These are phyloP conservation scores for Lactifluus volemus DNA, from an alignment of 768 basidiomycete species.

Conservation along the genomic window DNA sequence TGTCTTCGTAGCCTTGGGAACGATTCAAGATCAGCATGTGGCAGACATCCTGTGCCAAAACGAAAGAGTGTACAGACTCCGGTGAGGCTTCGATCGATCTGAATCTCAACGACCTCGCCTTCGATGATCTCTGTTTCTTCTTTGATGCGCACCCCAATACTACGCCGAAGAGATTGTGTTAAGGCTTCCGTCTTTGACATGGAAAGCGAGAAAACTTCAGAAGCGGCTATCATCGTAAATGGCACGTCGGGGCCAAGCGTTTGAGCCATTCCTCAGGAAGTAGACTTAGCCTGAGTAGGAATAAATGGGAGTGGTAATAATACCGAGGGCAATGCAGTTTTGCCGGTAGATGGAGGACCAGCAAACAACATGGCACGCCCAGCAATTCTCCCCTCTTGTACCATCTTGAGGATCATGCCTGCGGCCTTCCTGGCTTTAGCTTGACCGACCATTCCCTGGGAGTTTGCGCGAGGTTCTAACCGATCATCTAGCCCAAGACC, in stretches of 20 bases:
- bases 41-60: neutral
- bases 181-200: slow-evolving; percentile 99
- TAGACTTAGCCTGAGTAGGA: neutral
- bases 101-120: slow-evolving; percentile 97
- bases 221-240: slow-evolving; percentile 95
- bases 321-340: slow-evolving; percentile 95
- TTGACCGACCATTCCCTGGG: slow-evolving; percentile 97
- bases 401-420: slow-evolving; percentile 97
- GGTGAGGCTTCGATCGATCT: slow-evolving; percentile 93
- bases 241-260: slow-evolving; percentile 91
- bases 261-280: slow-evolving; percentile 80
- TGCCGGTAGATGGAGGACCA: slow-evolving; percentile 94
- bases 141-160: slow-evolving; percentile 95
- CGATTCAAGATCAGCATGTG: neutral
- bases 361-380: slow-evolving; percentile 96
- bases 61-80: slow-evolving; percentile 49
- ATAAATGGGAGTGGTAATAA: slow-evolving; percentile 21
- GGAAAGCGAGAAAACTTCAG: slow-evolving; percentile 95
- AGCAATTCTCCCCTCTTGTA: slow-evolving; percentile 91
- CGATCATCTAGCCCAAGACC: slow-evolving; percentile 90
- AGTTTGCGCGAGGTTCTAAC: slow-evolving; percentile 80
- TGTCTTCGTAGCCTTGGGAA: slow-evolving; percentile 82
- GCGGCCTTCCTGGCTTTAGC: slow-evolving; percentile 94
- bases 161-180: slow-evolving; percentile 91
- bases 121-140: slow-evolving; percentile 97